Evolutionary conservation across 305 asterid species (phyloP), one percentile per base, ranked within the genome.

Genomic region (Solanum hybrid): DNA sequence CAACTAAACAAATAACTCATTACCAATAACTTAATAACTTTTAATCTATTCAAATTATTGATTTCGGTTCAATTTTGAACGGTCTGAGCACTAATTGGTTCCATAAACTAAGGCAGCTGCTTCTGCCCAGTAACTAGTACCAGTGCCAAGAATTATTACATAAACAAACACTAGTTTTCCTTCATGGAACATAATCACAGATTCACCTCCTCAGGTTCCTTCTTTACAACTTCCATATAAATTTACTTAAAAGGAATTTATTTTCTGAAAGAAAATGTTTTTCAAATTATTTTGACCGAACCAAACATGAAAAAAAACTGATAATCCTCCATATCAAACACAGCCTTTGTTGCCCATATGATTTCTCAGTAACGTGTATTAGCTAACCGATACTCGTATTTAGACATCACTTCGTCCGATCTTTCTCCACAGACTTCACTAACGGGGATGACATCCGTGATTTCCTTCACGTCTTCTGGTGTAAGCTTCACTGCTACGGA

Each of bases 341-440:
- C 71, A 60, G 26, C 26, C 66, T 51, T 51, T 51, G 66, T 51
- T 51, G 66, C n/a, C 71, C 71, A 60, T 5, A 37, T 3, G 56
- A 79, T 24, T 36, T n/a, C 26, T 81, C 37, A 42, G 3, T 5
- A 42, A 81, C 71, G 9, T 16, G 95, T 94, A 82, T 89, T 90
- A 16, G 93, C 92, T 24, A 72, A 89, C 14, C 89, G 90, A 75
- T 92, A 94, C 29, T 36, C 20, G 34, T 77, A 90, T 36, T 89
- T 77, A 1, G 86, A 26, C 17, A 91, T 85, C 46, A 69, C 10
- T 20, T 9, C 90, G 5, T 5, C 2, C 35, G 85, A 92, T 89
- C 94, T 93, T 51, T 89, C 93, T 38, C 97, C 95, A 86, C 87
- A 88, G 22, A 94, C 94, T 89, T 92, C 81, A 89, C 91, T 91